Evolutionary conservation across 768 basidiomycete species (phyloP).

Genomic region (Agaricus subrufescens): DNA sequence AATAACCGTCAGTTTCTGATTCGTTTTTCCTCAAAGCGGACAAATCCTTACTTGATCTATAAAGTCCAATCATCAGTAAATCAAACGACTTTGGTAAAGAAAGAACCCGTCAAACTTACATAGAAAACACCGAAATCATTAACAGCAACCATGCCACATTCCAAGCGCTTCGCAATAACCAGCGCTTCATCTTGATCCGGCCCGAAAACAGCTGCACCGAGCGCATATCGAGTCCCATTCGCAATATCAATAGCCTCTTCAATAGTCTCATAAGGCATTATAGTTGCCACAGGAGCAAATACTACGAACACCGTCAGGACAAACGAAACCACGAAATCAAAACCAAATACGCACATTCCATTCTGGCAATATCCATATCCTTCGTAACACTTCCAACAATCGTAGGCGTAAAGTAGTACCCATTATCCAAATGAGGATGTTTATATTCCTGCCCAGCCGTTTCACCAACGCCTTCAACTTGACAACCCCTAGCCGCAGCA

Average conservation of each 20-base stretch:
- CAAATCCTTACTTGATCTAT: constrained; percentile 59
- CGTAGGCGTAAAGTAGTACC: constrained; percentile 84
- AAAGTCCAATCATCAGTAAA: constrained; percentile 14
- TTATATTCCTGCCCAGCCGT: constrained; percentile 49
- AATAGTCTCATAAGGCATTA: constrained; percentile 79
- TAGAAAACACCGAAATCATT: constrained; percentile 94
- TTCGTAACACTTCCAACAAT: constrained; percentile 74
- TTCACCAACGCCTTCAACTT: constrained; percentile 36
- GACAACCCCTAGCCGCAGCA: constrained; percentile 68
- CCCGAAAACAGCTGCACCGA: constrained; percentile 95
- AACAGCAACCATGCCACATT: constrained; percentile 96
- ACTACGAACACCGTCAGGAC: constrained; percentile 39
- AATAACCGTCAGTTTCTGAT: background rate
- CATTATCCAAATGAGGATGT: constrained; percentile 66
- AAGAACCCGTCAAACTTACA: constrained; percentile 37
- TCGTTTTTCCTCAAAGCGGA: background rate
- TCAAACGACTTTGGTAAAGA: background rate
- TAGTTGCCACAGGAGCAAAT: constrained; percentile 87
- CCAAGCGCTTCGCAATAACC: constrained; percentile 72
- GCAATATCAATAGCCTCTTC: constrained; percentile 87
- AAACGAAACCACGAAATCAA: background rate
- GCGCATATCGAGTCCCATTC: constrained; percentile 82
- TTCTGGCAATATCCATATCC: constrained; percentile 70
- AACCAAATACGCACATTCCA: constrained; percentile 59
- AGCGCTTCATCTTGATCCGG: constrained; percentile 74